phyloP scores from a whole-genome alignment of 441 rosid genomes.

The Erodium texanum region DNA sequence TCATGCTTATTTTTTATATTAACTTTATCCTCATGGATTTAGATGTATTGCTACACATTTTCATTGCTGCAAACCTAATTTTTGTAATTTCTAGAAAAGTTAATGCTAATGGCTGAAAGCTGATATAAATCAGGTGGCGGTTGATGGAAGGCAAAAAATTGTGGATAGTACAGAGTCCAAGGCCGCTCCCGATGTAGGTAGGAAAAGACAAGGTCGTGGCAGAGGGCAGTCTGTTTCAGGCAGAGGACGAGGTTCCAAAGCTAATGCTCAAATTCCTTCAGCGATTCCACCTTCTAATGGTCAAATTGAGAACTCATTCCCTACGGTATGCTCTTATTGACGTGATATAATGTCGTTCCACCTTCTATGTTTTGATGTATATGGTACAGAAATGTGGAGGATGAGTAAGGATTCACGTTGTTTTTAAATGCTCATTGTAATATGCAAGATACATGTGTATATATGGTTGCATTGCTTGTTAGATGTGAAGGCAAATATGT shows the following conservation, averaged over 20 bases:
- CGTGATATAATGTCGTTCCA: conserved; percentile 8
- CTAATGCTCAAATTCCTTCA: conserved; percentile 49
- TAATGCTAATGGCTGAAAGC: conserved; percentile 19
- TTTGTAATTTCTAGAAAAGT: background rate
- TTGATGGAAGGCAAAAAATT: conserved; percentile 59
- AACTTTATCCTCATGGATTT: background rate
- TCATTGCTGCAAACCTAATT: background rate
- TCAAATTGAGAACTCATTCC: conserved; percentile 46
- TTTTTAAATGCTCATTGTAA: background rate
- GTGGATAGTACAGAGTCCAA: conserved; percentile 47
- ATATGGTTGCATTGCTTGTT: background rate
- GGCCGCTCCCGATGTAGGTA: conserved; percentile 42
- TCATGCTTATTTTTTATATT: background rate
- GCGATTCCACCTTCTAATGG: conserved; percentile 43
- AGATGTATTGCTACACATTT: background rate
- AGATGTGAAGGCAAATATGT: background rate
- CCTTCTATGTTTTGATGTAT: background rate
- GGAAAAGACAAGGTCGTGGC: conserved; percentile 81
- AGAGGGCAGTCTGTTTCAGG: conserved; percentile 59
- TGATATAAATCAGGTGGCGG: conserved; percentile 33
- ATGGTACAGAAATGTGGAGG: background rate
- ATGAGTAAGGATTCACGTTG: background rate
- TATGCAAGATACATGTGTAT: background rate
- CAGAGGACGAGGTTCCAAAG: conserved; percentile 79
- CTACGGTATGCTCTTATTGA: conserved; percentile 43